These are phyloP conservation scores for Phytopythium sindhum DNA, from an alignment of 352 stramenopile genomes.

Conservation along the genomic window DNA sequence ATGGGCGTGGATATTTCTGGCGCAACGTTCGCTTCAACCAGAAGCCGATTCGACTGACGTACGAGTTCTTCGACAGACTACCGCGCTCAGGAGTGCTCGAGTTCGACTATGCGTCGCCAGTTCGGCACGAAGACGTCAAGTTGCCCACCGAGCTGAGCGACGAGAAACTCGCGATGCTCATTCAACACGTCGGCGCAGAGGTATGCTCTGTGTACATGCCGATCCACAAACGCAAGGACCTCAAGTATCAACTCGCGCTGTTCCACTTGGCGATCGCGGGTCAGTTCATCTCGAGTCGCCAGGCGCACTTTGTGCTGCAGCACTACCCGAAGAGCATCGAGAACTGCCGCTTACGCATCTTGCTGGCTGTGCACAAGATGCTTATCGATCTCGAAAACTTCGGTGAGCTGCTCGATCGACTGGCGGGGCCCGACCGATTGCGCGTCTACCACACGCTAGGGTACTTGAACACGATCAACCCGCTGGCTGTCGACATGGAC, in stretches of 20 bases:
- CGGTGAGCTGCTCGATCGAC: conserved; percentile 50
- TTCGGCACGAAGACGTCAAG: conserved; percentile 44
- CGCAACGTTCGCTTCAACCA: conserved; percentile 67
- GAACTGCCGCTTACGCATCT: conserved; percentile 38
- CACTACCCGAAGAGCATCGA: conserved; percentile 74
- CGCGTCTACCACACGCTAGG: conserved; percentile 46
- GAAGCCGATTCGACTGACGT: conserved; percentile 40
- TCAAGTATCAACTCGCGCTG: conserved; percentile 70
- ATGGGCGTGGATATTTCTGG: conserved; percentile 52
- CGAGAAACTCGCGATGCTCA: conserved; percentile 29
- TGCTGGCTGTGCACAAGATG: conserved; percentile 53
- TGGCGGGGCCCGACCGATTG: conserved; percentile 31
- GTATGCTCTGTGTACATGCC: conserved; percentile 72
- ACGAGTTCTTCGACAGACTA: conserved; percentile 58
- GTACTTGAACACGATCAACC: conserved; percentile 62
- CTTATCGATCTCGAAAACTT: conserved; percentile 71
- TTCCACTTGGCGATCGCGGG: conserved; percentile 62
- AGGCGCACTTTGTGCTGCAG: conserved; percentile 61
- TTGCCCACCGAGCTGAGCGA: conserved; percentile 26
- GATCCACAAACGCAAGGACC: conserved; percentile 57
- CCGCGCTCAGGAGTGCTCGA: conserved; percentile 52
- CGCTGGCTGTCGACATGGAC: conserved; percentile 60
- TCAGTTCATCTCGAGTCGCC: conserved; percentile 31
- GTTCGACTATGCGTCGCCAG: conserved; percentile 64
- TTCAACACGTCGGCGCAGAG: conserved; percentile 54